phyloP scores from a whole-genome alignment of 495 filamentous ascomycete species.

The Lepidopterella palustris region DNA sequence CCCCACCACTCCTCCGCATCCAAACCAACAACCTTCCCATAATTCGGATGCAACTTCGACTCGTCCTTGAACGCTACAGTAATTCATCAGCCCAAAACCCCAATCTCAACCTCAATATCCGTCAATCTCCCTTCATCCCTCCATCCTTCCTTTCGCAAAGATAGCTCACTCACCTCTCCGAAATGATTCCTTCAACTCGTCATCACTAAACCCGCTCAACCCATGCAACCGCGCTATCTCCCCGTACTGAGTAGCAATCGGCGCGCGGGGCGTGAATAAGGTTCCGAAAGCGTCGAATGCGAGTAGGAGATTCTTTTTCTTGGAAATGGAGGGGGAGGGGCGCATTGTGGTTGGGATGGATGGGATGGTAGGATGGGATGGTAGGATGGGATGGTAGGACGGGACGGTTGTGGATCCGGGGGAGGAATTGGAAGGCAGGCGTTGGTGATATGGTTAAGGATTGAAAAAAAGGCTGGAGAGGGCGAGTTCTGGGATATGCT shows the following conservation, averaged over 20 bases:
- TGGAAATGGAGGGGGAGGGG: not conserved
- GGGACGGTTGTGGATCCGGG: not conserved
- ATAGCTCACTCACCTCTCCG: slow-evolving; percentile 26
- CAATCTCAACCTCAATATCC: not conserved
- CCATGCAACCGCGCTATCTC: slow-evolving; percentile 52
- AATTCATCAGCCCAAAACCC: not conserved
- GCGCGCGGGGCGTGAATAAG: slow-evolving; percentile 55
- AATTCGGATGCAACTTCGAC: slow-evolving; percentile 53
- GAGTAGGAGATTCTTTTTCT: slow-evolving; percentile 48
- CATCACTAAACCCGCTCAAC: slow-evolving; percentile 36
- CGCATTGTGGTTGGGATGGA: not conserved
- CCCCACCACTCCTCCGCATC: slow-evolving; percentile 63
- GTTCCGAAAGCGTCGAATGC: slow-evolving; percentile 77
- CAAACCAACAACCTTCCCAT: slow-evolving; percentile 55
- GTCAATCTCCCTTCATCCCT: no score
- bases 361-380: not conserved
- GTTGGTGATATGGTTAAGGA: no score
- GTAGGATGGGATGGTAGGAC: not conserved
- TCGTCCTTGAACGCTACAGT: slow-evolving; percentile 47
- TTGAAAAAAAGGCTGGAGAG: no score
- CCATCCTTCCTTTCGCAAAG: no score
- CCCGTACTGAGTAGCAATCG: slow-evolving; percentile 59
- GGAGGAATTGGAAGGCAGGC: not conserved
- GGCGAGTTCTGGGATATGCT: no score
- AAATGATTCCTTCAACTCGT: slow-evolving; percentile 39